A percentile compares a stretch with the other conserved stretches of the same genome.
Conservation (phyloP, 495 filamentous ascomycete genomes). For the Aspergillus leporis region DNA sequence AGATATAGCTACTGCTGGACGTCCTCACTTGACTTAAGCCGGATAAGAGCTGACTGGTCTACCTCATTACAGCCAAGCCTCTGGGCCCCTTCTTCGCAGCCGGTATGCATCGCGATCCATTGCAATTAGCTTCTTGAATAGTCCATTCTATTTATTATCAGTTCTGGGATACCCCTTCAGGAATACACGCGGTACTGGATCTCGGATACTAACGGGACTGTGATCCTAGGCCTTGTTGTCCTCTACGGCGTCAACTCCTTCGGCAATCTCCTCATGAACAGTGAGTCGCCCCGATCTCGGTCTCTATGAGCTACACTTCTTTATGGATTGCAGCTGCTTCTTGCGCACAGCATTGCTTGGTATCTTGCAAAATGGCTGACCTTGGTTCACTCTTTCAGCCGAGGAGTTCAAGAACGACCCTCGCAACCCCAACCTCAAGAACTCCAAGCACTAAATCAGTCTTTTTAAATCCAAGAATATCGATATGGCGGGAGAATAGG, state of each 20-base stretch:
- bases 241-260: constrained; percentile 84
- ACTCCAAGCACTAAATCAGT: constrained; percentile 44
- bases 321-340: background rate
- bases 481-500: constrained; percentile 14
- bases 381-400: constrained; percentile 49
- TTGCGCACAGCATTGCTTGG: background rate
- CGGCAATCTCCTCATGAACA: constrained; percentile 64
- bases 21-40: background rate
- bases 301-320: background rate
- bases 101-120: constrained; percentile 60
- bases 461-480: constrained; percentile 1
- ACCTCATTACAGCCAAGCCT: constrained; percentile 66
- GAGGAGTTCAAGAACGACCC: constrained; percentile 96
- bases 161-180: background rate
- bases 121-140: background rate
- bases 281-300: constrained; percentile 55
- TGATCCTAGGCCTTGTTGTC: constrained; percentile 67
- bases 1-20: constrained; percentile 40
- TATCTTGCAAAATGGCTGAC: constrained; percentile 20
- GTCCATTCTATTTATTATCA: background rate
- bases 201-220: constrained; percentile 32
- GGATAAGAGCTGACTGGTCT: constrained; percentile 30
- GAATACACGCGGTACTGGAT: background rate
- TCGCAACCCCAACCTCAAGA: constrained; percentile 75
- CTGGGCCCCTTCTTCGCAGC: constrained; percentile 91